Evolutionary conservation across 2,329 filamentous ascomycete genomes (phyloP), one percentile per base, ranked within the genome.

Genomic region (Talaromyces sp.): DNA sequence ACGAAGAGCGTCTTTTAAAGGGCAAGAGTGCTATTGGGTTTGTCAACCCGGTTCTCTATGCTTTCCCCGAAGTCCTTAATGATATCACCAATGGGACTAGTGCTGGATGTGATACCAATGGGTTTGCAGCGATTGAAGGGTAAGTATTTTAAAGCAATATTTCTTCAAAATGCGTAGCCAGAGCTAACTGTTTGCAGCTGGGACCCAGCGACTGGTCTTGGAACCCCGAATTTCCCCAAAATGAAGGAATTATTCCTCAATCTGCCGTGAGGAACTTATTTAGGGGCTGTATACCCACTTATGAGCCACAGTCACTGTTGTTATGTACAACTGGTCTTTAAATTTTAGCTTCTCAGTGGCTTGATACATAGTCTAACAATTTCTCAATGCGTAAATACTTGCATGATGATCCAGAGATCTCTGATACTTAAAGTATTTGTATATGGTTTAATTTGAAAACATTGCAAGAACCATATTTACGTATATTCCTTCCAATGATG

Each of bases 1-100:
- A 82, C 54, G 80, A 82, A 62, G 77, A 77, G 61, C 67, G 80
- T 19, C 60, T 81, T 20, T 71, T 71, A 7, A 69, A 63, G 1
- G 75, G 75, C 2, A 82, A 81, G 65, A 65, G 70, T 4, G 67
- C 78, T 0, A 72, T 83, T 10, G 81, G 80, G 0, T 83, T 83
- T 57, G 65, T 83, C 17, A 80, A 83, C 46, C 80, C 76, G 1
- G 74, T 76, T 36, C 61, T 82, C 9, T 68, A 70, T 48, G 59
- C 54, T 20, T 55, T 69, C 42, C 59, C 60, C 0, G 65, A 72
- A 16, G 73, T 70, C 3, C 70, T 73, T 1, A 69, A 69, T 2
- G 77, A 77, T 17, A 78, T 80, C 40, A 69, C 70, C 24, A 74
- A 73, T 30, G 71, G 70, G 2, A 69, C 71, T 17, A 69, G 63